Evolutionary conservation across 1,284 basidiomycete species (phyloP), one percentile per base, ranked within the genome.

Genomic region (Malassezia arunalokei): DNA sequence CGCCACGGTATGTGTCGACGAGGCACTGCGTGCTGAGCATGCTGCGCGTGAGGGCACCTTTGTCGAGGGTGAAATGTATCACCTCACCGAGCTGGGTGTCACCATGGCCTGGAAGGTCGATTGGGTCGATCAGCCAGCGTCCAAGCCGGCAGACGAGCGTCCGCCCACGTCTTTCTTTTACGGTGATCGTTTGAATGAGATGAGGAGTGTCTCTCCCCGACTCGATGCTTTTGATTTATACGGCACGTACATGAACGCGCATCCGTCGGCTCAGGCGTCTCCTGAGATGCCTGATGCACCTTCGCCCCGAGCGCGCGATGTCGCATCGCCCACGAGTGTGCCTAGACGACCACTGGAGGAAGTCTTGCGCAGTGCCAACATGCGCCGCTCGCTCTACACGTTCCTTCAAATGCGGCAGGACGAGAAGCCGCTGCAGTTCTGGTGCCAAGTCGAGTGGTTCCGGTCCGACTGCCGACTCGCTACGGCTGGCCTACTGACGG

Each of bases 381-480:
- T 43, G 46, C 51, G 51, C 8, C 35, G 40, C 35, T 38, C 51
- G 6, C 48, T 48, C 17, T 20, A 20, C 17, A 33, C 46, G 20
- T 54, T 48, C 46, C 24, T 54, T 3, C 8, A 33, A 9, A 40
- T 24, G 44, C 7, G 20, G 20, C 31, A 31, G 7, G 43, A 31
- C 29, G 43, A 44, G 20, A 31, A 14, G 7, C 15, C 51, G 17
- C 42, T 54, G 29, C 46, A 29, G 5, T 45, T 50, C 9, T 55
- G 53, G 53, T 55, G 53, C 33, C 27, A 41, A 12, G 20, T 55
- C 17, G 53, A 55, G 37, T 48, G 53, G 47, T 55, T 55, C 48
- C 53, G 53, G 29, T n/a, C 40, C 31, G 43, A 55, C 20, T 55
- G 53, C 37, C 47, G 53, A 7, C 40, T 38, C 6, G 53, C 49